These are phyloP conservation scores for Bipolaris bicolor DNA, from an alignment of 2,329 filamentous ascomycete species.

Conservation along the genomic window DNA sequence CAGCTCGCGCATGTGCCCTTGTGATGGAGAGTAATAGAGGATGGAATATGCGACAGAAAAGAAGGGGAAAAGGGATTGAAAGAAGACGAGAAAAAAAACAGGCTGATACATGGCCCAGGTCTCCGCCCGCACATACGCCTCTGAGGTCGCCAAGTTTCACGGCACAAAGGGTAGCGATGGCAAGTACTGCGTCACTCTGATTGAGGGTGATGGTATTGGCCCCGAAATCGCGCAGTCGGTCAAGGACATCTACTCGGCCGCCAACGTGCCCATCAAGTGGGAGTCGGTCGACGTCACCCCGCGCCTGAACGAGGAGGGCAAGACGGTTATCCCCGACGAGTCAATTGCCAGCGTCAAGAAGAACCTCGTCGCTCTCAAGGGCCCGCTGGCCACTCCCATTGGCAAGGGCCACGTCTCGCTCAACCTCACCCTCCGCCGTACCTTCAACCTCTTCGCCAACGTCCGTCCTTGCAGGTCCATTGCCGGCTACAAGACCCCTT, in stretches of 20 bases:
- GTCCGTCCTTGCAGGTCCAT: conserved; percentile 97
- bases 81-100: background rate
- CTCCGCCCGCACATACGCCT: conserved; percentile 61
- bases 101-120: conserved; percentile 24
- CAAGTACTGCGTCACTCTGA: conserved; percentile 94
- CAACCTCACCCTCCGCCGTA: conserved; percentile 96
- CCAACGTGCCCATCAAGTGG: conserved; percentile 95
- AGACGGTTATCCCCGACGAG: conserved; percentile 89
- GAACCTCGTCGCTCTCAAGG: conserved; percentile 98
- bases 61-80: background rate
- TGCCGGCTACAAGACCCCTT: conserved; percentile 96
- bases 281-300: conserved; percentile 97
- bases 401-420: conserved; percentile 99
- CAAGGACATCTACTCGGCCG: conserved; percentile 97
- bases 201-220: conserved; percentile 98
- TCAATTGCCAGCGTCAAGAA: conserved; percentile 91
- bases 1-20: background rate
- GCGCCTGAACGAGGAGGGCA: conserved; percentile 90
- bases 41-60: background rate
- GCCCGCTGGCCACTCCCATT: conserved; percentile 94
- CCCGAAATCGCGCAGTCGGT: conserved; percentile 97
- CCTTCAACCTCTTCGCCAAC: conserved; percentile 99
- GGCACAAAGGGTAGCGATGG: conserved; percentile 89
- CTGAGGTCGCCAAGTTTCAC: conserved; percentile 84
- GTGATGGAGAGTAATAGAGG: background rate